phyloP scores from a whole-genome alignment of 192 early-diverging fungal species.

The Backusella mclennaniae region DNA sequence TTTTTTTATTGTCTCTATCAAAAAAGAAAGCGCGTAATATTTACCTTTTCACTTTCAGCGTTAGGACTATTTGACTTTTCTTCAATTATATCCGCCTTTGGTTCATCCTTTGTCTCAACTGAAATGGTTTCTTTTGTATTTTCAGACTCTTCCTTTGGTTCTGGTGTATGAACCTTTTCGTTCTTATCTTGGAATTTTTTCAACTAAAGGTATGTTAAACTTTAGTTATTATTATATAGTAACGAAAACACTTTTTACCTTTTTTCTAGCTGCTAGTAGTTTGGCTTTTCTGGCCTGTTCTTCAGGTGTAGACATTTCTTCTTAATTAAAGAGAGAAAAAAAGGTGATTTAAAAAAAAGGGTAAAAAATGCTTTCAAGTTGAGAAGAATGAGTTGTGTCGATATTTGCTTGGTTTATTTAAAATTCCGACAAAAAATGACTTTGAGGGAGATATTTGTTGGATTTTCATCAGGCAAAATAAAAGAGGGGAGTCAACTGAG shows the following conservation, averaged over 20 bases:
- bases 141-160: neutral
- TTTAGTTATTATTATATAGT: neutral
- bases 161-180: conserved; percentile 2
- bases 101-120: neutral
- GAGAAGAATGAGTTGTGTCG: neutral
- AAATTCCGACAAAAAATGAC: neutral
- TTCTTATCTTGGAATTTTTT: conserved; percentile 24
- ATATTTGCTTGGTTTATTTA: conserved; percentile 5
- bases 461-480: no score
- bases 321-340: neutral
- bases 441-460: no score
- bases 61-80: neutral
- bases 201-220: neutral
- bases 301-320: conserved; percentile 12
- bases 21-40: neutral
- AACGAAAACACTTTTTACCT: conserved; percentile 4
- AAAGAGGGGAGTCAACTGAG: no score
- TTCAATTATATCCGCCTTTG: neutral
- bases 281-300: conserved; percentile 31
- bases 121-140: neutral
- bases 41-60: neutral
- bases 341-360: neutral
- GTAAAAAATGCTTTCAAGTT: neutral
- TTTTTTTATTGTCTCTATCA: neutral
- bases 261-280: conserved; percentile 27